phyloP scores from a whole-genome alignment of 2,329 filamentous ascomycete species.

The Microsporum ferrugineum region DNA sequence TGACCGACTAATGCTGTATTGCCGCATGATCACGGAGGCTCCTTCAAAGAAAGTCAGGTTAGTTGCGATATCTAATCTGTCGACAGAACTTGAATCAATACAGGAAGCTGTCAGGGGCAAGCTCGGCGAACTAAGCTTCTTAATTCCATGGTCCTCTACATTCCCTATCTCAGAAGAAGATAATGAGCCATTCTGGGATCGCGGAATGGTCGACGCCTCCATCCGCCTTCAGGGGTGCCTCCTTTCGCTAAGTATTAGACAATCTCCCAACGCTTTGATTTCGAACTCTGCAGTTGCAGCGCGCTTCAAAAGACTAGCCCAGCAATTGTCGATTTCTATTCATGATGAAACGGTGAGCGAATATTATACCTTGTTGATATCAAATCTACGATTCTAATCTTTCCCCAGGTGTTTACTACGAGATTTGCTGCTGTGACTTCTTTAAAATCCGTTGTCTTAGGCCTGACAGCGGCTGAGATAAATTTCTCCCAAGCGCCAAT shows the following conservation, averaged over 20 bases:
- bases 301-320: slow-evolving; percentile 23
- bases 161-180: slow-evolving; percentile 11
- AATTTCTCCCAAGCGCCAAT: slow-evolving; percentile 18
- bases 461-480: slow-evolving; percentile 31
- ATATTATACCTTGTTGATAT: background rate
- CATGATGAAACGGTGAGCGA: slow-evolving; percentile 32
- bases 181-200: slow-evolving; percentile 22
- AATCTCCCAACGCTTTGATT: background rate
- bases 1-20: slow-evolving; percentile 22
- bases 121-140: slow-evolving; percentile 17
- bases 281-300: background rate
- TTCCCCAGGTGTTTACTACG: slow-evolving; percentile 29
- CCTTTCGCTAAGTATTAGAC: slow-evolving; percentile 20
- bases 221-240: slow-evolving; percentile 30
- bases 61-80: slow-evolving; percentile 24
- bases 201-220: slow-evolving; percentile 28
- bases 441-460: slow-evolving; percentile 24
- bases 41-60: slow-evolving; percentile 21
- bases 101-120: slow-evolving; percentile 16
- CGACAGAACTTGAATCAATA: slow-evolving; percentile 21
- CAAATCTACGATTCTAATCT: background rate
- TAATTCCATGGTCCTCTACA: background rate
- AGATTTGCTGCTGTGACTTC: slow-evolving; percentile 29
- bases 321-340: slow-evolving; percentile 29
- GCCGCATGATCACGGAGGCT: slow-evolving; percentile 20